These are phyloP conservation scores for Thuja plicata DNA, from an alignment of 83 land plant species.

Conservation along the genomic window DNA sequence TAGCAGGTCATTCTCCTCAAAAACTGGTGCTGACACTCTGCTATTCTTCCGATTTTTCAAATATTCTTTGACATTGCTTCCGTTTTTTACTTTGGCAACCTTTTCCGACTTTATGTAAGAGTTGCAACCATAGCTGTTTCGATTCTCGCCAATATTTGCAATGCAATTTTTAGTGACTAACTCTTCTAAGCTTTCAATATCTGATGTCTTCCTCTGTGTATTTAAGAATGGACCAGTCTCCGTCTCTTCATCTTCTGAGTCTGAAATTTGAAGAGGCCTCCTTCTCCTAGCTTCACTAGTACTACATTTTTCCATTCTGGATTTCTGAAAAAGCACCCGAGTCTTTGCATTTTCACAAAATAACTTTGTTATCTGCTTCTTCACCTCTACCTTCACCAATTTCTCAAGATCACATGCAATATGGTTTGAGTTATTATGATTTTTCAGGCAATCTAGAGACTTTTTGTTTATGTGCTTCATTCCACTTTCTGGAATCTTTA, in stretches of 20 bases:
- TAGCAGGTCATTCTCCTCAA: not conserved
- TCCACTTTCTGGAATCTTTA: not conserved
- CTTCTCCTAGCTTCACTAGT: not conserved
- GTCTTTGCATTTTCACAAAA: not conserved
- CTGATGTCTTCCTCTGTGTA: not conserved
- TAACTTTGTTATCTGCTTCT: constrained; percentile 2
- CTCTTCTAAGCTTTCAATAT: not conserved
- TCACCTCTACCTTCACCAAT: not conserved
- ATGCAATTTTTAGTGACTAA: not conserved
- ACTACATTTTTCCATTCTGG: not conserved
- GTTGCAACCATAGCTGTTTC: not conserved
- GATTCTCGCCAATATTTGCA: not conserved
- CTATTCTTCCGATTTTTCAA: not conserved
- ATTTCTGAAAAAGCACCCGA: not conserved
- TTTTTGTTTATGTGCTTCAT: not conserved
- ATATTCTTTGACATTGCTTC: not conserved
- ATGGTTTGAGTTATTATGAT: not conserved
- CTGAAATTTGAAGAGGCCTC: not conserved
- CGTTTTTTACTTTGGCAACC: not conserved
- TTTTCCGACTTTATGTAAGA: not conserved
- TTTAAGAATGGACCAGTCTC: not conserved
- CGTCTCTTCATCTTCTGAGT: not conserved
- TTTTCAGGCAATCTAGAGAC: not conserved
- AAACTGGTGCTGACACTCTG: not conserved
- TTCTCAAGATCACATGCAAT: not conserved